Base-by-base conservation (phyloP, 495 filamentous ascomycete species). In the Tetracladium marchalianum region DNA sequence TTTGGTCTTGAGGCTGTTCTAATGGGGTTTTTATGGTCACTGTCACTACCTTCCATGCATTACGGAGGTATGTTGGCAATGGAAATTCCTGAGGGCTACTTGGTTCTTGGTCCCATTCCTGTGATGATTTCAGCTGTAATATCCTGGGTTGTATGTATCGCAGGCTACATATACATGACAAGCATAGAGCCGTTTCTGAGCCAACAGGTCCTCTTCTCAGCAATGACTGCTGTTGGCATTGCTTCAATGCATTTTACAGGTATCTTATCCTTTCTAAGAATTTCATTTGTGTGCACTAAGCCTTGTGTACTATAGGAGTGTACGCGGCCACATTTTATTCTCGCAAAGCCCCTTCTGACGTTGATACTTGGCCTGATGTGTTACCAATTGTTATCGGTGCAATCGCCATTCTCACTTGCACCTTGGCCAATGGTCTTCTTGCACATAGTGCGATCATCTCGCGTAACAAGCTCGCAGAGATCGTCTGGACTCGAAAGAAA, bases 181-280 rank as follows among this genome's bases (percentile, higher is more conserved):
- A 42, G 48, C 32, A 52, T 57, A 33, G 57, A 60, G 24, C 54
- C 43, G 17, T 51, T 54, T 31, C 40, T 60, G 13, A 31, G 46
- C 7, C 54, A 52, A 37, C 57, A 60, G 36, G 53, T 51, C 12
- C 48, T 60, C 11, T 60, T 60, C 34, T 41, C 57, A 8, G 31
- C 44, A 11, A 54, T 53, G 17, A 54, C 57, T 27, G 49, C 50
- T 11, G 39, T 34, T 19, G 57, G 57, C 1, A 54, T 60, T 9
- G 46, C 57, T 13, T 51, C 44, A 12, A 60, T 60, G 57, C 57
- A 60, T 43, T 60, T 60, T 39, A 60, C 57, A 40, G 57, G 57
- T 54, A 54, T 34, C 31, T 32, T 1, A 37, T 1, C 19, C n/a
- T 27, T 13, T 12, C 35, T 7, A 10, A 18, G 8, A 41, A 32